These are phyloP conservation scores for Periconia sp. DNA, from an alignment of 2,329 filamentous ascomycete species.

Conservation along the genomic window DNA sequence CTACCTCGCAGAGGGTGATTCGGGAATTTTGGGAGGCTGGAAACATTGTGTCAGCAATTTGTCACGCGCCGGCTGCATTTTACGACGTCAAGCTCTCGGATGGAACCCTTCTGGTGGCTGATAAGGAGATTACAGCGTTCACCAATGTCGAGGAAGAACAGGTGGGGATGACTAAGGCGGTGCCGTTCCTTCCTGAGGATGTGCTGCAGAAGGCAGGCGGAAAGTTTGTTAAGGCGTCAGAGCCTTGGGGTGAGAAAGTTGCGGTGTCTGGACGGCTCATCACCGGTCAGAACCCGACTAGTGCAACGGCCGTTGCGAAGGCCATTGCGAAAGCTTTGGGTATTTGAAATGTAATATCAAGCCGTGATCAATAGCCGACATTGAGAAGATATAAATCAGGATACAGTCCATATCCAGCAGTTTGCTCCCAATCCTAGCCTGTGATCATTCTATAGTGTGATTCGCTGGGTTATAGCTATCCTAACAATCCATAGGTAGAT, in stretches of 20 bases:
- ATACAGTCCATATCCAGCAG: no score
- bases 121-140: slow-evolving; percentile 62
- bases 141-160: slow-evolving; percentile 59
- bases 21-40: slow-evolving; percentile 62
- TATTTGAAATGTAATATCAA: no score
- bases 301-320: slow-evolving; percentile 47
- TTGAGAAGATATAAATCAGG: no score
- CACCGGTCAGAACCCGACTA: slow-evolving; percentile 53
- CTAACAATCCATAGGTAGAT: no score
- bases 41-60: slow-evolving; percentile 68
- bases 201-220: slow-evolving; percentile 55
- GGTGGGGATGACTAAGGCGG: slow-evolving; percentile 41
- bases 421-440: no score
- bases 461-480: no score
- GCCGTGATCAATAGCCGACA: no score
- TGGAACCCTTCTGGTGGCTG: slow-evolving; percentile 58
- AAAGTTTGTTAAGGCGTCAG: slow-evolving; percentile 57
- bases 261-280: slow-evolving; percentile 46
- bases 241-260: slow-evolving; percentile 51
- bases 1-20: slow-evolving; percentile 61
- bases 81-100: slow-evolving; percentile 56
- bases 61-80: slow-evolving; percentile 68
- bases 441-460: no score
- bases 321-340: slow-evolving; percentile 45
- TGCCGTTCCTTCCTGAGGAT: slow-evolving; percentile 66